A percentile compares a stretch with the other conserved stretches of the same genome.
Evolutionary conservation across 2,329 filamentous ascomycete species (phyloP).

Genomic region (Microdochium nivale): DNA sequence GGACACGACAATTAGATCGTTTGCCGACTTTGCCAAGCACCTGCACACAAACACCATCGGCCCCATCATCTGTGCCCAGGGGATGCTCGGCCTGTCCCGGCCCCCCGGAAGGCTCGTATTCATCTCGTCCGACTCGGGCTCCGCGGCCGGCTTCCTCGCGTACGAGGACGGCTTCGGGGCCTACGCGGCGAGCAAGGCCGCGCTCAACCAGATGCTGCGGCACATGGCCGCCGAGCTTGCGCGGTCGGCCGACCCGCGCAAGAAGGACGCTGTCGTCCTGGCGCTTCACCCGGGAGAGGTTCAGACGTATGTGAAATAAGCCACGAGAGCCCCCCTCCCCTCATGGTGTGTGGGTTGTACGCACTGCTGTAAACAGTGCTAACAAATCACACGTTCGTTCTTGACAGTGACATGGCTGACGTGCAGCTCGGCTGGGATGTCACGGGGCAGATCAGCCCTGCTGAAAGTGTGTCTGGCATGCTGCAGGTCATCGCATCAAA

Average conservation of each 20-base stretch:
- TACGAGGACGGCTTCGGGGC: conserved; percentile 49
- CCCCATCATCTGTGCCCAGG: conserved; percentile 46
- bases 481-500: conserved; percentile 40
- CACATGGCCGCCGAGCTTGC: conserved; percentile 48
- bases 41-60: conserved; percentile 50
- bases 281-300: conserved; percentile 52
- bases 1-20: conserved; percentile 27
- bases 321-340: too few species aligned
- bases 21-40: conserved; percentile 43
- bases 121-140: conserved; percentile 50
- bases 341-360: too few species aligned
- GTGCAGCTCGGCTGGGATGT: conserved; percentile 41
- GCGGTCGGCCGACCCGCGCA: conserved; percentile 25
- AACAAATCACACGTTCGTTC: too few species aligned
- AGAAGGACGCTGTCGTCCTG: conserved; percentile 36
- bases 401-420: conserved; percentile 41
- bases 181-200: conserved; percentile 47
- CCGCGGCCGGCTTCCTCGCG: conserved; percentile 37
- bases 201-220: conserved; percentile 45
- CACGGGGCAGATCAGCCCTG: conserved; percentile 38
- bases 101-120: conserved; percentile 33
- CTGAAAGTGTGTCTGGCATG: conserved; percentile 40
- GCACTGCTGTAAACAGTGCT: too few species aligned
- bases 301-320: conserved; percentile 26
- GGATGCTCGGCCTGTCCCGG: conserved; percentile 28